Evolutionary conservation across 2,329 filamentous ascomycete genomes (phyloP).

Genomic region (Cladosporium sp.): DNA sequence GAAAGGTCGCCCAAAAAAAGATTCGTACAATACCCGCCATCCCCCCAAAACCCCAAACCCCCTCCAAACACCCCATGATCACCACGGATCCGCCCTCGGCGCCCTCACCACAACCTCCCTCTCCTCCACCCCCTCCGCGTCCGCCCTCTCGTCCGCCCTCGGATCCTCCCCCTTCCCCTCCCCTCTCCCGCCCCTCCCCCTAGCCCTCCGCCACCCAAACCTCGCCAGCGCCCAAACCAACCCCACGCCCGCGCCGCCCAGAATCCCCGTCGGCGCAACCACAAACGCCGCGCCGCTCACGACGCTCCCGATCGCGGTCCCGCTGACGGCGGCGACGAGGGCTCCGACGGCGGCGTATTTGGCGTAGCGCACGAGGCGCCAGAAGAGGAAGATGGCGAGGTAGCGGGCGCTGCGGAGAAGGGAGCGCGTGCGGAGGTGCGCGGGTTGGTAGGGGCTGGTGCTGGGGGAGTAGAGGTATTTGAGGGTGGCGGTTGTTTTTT

Average conservation of each 20-base stretch:
- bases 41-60: background rate
- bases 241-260: slow-evolving; percentile 32
- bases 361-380: slow-evolving; percentile 37
- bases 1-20: background rate
- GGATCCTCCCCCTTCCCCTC: slow-evolving; percentile 16
- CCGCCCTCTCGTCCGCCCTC: slow-evolving; percentile 21
- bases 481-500: slow-evolving; percentile 25
- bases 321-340: slow-evolving; percentile 34
- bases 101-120: slow-evolving; percentile 14
- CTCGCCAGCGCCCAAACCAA: slow-evolving; percentile 35
- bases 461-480: slow-evolving; percentile 34
- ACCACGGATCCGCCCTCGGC: slow-evolving; percentile 12
- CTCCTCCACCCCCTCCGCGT: slow-evolving; percentile 16
- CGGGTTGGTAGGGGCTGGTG: slow-evolving; percentile 22
- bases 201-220: slow-evolving; percentile 31
- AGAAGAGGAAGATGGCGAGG: slow-evolving; percentile 36
- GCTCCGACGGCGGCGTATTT: slow-evolving; percentile 40
- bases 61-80: background rate
- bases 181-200: slow-evolving; percentile 23
- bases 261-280: slow-evolving; percentile 37
- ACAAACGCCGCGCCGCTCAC: slow-evolving; percentile 36
- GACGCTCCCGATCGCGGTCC: slow-evolving; percentile 32
- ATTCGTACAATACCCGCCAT: background rate
- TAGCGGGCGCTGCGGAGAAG: slow-evolving; percentile 35
- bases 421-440: slow-evolving; percentile 34